These are phyloP conservation scores for Diaporthe humulicola DNA, from an alignment of 2,329 filamentous ascomycete species.

Conservation along the genomic window DNA sequence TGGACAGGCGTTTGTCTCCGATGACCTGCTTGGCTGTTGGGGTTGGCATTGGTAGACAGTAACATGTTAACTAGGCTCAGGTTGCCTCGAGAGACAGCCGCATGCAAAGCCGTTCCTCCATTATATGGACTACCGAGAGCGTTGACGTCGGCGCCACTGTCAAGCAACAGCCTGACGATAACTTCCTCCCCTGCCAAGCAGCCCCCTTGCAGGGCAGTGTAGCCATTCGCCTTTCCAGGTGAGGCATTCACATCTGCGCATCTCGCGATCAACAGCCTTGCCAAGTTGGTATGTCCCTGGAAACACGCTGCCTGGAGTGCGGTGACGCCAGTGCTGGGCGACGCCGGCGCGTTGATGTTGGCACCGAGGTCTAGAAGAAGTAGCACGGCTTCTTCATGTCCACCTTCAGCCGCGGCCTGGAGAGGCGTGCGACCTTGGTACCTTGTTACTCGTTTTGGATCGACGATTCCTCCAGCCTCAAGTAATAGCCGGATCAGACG, in stretches of 20 bases:
- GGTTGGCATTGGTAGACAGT: constrained; percentile 39
- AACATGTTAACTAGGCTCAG: constrained; percentile 38
- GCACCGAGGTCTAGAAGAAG: constrained; percentile 52
- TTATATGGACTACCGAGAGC: constrained; percentile 42
- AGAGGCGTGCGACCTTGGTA: constrained; percentile 54
- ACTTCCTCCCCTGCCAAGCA: constrained; percentile 53
- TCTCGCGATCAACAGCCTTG: constrained; percentile 33
- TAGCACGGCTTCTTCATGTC: constrained; percentile 45
- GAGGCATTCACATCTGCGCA: constrained; percentile 43
- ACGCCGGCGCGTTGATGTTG: constrained; percentile 50
- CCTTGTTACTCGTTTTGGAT: constrained; percentile 47
- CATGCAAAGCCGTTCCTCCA: constrained; percentile 42
- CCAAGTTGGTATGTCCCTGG: constrained; percentile 35
- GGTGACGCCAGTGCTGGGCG: constrained; percentile 41
- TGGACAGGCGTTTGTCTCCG: constrained; percentile 39
- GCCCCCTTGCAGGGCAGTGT: constrained; percentile 52
- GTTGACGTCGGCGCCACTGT: constrained; percentile 43
- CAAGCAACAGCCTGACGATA: constrained; percentile 42
- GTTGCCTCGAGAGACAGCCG: constrained; percentile 40
- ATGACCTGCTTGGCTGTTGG: background rate
- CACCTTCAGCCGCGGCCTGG: constrained; percentile 52
- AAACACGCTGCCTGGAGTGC: constrained; percentile 44
- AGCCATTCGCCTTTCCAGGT: constrained; percentile 42
- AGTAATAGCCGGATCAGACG: constrained; percentile 48
- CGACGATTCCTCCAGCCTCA: constrained; percentile 45